These are phyloP conservation scores for Fusarium oligoseptatum DNA, from an alignment of 2,329 filamentous ascomycete genomes.

Conservation along the genomic window DNA sequence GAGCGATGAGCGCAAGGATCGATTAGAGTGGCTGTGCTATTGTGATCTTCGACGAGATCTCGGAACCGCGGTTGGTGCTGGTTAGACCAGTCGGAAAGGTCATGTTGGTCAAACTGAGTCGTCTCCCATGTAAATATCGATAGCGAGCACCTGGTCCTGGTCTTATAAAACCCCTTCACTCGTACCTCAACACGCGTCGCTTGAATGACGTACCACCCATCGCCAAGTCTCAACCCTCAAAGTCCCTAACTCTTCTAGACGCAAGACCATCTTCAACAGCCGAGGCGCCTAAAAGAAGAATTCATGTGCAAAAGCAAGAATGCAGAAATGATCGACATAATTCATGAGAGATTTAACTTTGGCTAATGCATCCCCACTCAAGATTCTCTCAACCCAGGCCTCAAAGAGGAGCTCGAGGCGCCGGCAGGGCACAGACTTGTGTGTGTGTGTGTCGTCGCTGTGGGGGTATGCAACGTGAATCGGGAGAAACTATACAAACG, in stretches of 20 bases:
- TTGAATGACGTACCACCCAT: background rate
- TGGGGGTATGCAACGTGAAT: conserved; percentile 11
- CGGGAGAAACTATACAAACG: background rate
- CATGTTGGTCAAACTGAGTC: background rate
- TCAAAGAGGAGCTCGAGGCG: background rate
- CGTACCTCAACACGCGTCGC: background rate
- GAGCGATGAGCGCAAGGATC: background rate
- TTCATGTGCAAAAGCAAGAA: background rate
- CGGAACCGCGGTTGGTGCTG: background rate
- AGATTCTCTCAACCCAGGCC: background rate
- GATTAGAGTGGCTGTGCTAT: background rate
- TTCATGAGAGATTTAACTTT: background rate
- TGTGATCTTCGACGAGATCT: background rate
- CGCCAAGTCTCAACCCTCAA: background rate
- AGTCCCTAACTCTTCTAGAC: background rate
- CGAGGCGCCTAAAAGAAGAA: background rate
- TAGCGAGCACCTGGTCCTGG: background rate
- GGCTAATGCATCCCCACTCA: background rate
- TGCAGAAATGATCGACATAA: background rate
- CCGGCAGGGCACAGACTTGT: background rate
- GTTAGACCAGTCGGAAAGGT: background rate
- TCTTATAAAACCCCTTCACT: background rate
- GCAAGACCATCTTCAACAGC: background rate
- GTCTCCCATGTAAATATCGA: background rate
- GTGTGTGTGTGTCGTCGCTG: background rate